These are phyloP conservation scores for Epichloe aotearoae DNA, from an alignment of 2,329 filamentous ascomycete genomes.

Conservation along the genomic window DNA sequence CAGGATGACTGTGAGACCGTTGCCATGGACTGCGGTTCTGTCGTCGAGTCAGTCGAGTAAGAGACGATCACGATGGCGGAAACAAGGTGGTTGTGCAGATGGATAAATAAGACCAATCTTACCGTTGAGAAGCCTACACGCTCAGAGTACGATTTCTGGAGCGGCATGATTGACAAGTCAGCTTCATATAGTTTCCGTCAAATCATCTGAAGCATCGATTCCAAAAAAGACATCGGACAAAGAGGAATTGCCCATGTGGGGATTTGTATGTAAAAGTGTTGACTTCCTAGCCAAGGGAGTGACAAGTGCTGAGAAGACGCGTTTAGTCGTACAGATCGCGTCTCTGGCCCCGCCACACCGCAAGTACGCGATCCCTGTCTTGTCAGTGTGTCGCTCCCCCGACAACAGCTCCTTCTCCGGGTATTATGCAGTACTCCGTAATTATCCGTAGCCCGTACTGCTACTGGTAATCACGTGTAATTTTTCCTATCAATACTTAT, in stretches of 20 bases:
- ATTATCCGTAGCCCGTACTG: neutral
- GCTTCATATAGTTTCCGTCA: slow-evolving; percentile 5
- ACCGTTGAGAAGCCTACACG: slow-evolving; percentile 21
- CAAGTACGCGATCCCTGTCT: neutral
- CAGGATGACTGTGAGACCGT: slow-evolving; percentile 39
- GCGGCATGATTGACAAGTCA: slow-evolving; percentile 18
- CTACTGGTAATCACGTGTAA: neutral
- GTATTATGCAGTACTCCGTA: neutral
- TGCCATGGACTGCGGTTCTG: slow-evolving; percentile 36
- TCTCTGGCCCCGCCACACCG: slow-evolving; percentile 5
- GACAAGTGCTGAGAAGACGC: slow-evolving; percentile 1
- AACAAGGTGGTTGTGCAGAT: neutral
- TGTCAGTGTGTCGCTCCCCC: neutral
- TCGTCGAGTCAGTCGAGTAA: slow-evolving; percentile 1
- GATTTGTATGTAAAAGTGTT: slow-evolving; percentile 1
- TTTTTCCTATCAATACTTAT: neutral
- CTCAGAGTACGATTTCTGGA: slow-evolving; percentile 30
- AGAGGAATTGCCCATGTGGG: neutral
- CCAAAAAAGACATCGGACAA: neutral
- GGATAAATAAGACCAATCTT: slow-evolving; percentile 5
- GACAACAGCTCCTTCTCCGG: neutral
- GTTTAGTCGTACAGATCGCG: slow-evolving; percentile 3
- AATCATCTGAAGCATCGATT: slow-evolving; percentile 4
- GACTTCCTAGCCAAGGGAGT: neutral
- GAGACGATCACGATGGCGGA: no score